phyloP scores from a whole-genome alignment of 2,329 filamentous ascomycete species.

The Hymenoscyphus salicellus region DNA sequence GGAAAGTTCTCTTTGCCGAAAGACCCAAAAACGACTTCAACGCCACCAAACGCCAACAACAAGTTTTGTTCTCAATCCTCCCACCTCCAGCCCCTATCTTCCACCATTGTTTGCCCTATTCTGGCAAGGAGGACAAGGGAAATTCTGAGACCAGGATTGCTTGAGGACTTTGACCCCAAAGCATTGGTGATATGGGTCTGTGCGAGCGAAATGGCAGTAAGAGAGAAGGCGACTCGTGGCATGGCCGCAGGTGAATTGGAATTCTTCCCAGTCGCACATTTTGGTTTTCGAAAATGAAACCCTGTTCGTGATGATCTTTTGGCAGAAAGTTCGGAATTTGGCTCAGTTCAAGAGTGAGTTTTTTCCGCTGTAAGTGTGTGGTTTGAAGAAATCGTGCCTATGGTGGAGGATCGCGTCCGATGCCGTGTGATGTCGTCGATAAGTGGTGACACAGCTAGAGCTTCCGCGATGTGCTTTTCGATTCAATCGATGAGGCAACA shows the following conservation, averaged over 20 bases:
- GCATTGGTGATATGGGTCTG: slow-evolving; percentile 68
- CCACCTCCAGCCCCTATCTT: not conserved
- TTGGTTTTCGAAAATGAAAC: no score
- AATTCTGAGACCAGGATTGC: slow-evolving; percentile 55
- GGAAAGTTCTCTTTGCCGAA: not conserved
- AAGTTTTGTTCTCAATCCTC: not conserved
- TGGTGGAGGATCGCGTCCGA: not conserved
- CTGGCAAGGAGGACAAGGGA: slow-evolving; percentile 50
- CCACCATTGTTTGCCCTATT: slow-evolving; percentile 11
- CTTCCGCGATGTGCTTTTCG: not conserved
- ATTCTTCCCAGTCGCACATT: slow-evolving; percentile 72
- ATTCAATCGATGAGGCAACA: not conserved
- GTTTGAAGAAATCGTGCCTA: not conserved
- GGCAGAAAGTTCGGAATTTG: not conserved
- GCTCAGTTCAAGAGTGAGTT: not conserved
- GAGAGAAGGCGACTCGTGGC: slow-evolving; percentile 57
- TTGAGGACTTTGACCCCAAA: slow-evolving; percentile 64
- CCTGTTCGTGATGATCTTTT: not conserved
- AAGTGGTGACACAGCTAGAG: not conserved
- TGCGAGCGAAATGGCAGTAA: slow-evolving; percentile 73
- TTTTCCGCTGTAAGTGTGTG: not conserved
- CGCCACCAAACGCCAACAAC: not conserved
- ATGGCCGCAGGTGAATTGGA: slow-evolving; percentile 65
- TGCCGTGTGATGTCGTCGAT: not conserved
- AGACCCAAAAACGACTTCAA: not conserved